Conservation (phyloP, 768 basidiomycete genomes). For the Tylopilus rubrobrunneus region DNA sequence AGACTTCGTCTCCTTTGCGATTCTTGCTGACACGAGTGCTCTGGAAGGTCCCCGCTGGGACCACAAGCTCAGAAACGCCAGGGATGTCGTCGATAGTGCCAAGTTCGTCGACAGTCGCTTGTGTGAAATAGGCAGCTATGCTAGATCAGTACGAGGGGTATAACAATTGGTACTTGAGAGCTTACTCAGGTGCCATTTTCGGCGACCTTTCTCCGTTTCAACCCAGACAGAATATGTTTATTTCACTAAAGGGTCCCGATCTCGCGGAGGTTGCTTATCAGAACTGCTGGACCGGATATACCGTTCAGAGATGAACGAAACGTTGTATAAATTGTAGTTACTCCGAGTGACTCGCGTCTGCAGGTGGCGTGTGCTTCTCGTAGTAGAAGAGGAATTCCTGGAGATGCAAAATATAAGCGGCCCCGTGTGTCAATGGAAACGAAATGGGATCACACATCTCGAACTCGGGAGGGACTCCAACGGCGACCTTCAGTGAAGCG, state of each 20-base stretch:
- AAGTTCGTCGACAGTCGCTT: conserved; percentile 66
- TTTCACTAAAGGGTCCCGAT: conserved; percentile 71
- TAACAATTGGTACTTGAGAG: conserved; percentile 8
- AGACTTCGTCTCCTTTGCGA: conserved; percentile 39
- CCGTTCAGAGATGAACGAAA: conserved; percentile 6
- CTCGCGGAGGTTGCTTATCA: conserved; percentile 51
- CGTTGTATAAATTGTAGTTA: conserved; percentile 21
- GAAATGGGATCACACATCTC: conserved; percentile 55
- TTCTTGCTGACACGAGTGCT: conserved; percentile 60
- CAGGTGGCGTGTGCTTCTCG: conserved; percentile 57
- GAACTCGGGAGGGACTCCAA: conserved; percentile 81
- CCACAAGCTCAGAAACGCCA: conserved; percentile 52
- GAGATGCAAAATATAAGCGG: conserved; percentile 12
- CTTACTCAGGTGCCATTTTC: conserved; percentile 85
- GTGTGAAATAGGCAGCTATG: conserved; percentile 80
- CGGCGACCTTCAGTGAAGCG: conserved; percentile 80
- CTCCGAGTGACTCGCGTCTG: conserved; percentile 43
- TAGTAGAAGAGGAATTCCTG: conserved; percentile 87
- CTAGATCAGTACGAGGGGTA: conserved; percentile 18
- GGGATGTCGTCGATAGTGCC: conserved; percentile 68
- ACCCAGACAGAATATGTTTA: conserved; percentile 84
- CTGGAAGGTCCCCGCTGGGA: conserved; percentile 65
- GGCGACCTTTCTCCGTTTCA: conserved; percentile 54
- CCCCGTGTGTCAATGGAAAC: conserved; percentile 1
- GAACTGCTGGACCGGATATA: conserved; percentile 26